Base-by-base conservation (phyloP, 768 basidiomycete genomes). In the Leccinum obscurum region DNA sequence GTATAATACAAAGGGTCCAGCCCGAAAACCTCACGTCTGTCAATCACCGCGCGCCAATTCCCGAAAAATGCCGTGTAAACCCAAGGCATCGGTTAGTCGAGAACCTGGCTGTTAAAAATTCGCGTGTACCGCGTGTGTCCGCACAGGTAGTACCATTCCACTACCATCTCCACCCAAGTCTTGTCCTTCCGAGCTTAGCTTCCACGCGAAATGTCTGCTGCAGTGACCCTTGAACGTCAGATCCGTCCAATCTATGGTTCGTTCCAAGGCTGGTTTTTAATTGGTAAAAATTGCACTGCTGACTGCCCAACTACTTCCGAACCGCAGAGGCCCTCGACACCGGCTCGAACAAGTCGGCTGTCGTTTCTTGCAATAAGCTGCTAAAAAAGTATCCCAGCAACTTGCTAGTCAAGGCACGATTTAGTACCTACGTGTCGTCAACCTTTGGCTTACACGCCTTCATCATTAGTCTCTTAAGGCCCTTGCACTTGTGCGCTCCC, bases 231-330 rank as follows among this genome's bases (percentile, higher is more conserved):
- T 57, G 91, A 93, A 66, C 88, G 92, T 67, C 92, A 93, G 77
- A 84, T 93, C 72, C 87, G 87, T 63, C 90, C 89, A 62, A 88
- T 93, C 72, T 93, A 93, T 71, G 92, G 92, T 92, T 56, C 66
- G 83, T 62, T 52, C 37, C 54, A 32, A 41, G 35, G 17, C 15
- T 32, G n/a, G 2, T 28, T 39, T n/a, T 15, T 15, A 22, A 52
- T 32, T 15, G 9, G 15, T 26, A 13, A 26, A 54, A 22, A 11
- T 46, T 34, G 6, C n/a, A 50, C 22, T 54, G 30, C 63, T 66
- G 34, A 66, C 41, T 9, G 17, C 28, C 32, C 46, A 32, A 32
- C 30, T 26, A 39, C 59, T 28, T 39, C 54, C 20, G 28, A 30
- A 4, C 60, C 54, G 3, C 71, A 94, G 92, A 94, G 81, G 87